phyloP scores from a whole-genome alignment of 306 rosid species.

The Inga leiocalycina region DNA sequence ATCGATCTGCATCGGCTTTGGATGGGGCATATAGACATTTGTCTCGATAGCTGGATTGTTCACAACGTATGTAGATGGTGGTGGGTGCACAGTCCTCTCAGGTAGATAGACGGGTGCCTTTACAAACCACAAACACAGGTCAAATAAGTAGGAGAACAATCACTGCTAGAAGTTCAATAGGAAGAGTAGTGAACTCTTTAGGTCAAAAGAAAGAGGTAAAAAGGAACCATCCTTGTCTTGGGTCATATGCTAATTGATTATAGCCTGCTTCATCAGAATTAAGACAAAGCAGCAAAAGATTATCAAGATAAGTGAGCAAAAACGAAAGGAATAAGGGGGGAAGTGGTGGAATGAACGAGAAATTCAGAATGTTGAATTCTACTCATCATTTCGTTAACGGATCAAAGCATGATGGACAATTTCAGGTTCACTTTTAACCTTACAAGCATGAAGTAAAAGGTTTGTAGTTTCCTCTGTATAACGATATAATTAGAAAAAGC shows the following conservation, averaged over 20 bases:
- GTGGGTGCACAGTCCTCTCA: constrained; percentile 68
- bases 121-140: constrained; percentile 38
- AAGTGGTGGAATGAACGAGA: background rate
- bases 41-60: constrained; percentile 59
- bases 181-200: background rate
- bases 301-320: background rate
- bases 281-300: background rate
- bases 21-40: constrained; percentile 56
- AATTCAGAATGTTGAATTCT: background rate
- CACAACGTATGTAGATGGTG: constrained; percentile 59
- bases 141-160: constrained; percentile 27
- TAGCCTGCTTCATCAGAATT: constrained; percentile 8
- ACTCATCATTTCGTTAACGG: background rate
- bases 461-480: constrained; percentile 7
- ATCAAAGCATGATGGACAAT: constrained; percentile 10
- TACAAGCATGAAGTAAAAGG: constrained; percentile 3
- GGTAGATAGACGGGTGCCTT: constrained; percentile 73
- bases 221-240: background rate
- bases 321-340: background rate
- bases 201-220: background rate
- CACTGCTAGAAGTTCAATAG: background rate
- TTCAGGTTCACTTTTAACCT: constrained; percentile 6
- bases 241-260: background rate
- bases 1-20: constrained; percentile 51
- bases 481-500: constrained; percentile 29